Evolutionary conservation across 306 rosid species (phyloP).

Genomic region (Acacia confusa): DNA sequence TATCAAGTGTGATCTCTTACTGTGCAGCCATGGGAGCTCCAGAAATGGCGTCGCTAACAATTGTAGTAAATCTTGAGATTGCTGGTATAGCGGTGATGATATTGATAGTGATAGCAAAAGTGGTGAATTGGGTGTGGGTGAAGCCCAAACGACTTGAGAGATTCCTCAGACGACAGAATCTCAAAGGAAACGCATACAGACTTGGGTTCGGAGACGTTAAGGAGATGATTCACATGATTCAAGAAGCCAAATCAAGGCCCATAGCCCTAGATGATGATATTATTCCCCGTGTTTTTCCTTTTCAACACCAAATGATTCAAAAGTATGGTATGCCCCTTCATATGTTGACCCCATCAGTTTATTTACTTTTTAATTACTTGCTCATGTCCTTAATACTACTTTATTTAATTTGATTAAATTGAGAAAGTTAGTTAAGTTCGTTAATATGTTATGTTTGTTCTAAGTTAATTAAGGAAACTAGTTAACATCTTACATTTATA

Average conservation of each 20-base stretch:
- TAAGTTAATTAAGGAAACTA: no score
- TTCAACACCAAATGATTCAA: not conserved
- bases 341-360: no score
- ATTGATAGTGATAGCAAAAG: not conserved
- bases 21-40: not conserved
- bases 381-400: fast-evolving
- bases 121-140: not conserved
- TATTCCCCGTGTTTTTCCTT: not conserved
- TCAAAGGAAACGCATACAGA: constrained; percentile 26
- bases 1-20: not conserved
- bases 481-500: no score
- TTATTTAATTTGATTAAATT: no score
- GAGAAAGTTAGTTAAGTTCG: no score
- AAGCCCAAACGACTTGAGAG: constrained; percentile 18
- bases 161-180: constrained; percentile 23
- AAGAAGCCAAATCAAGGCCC: no score
- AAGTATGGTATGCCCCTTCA: not conserved
- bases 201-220: constrained; percentile 16
- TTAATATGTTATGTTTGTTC: no score
- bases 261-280: not conserved
- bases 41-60: not conserved
- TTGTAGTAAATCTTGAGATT: not conserved
- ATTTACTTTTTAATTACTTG: no score
- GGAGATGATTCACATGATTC: not conserved
- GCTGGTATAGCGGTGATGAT: not conserved